Conservation (phyloP, 768 basidiomycete genomes). For the Stropharia rugosoannulata region DNA sequence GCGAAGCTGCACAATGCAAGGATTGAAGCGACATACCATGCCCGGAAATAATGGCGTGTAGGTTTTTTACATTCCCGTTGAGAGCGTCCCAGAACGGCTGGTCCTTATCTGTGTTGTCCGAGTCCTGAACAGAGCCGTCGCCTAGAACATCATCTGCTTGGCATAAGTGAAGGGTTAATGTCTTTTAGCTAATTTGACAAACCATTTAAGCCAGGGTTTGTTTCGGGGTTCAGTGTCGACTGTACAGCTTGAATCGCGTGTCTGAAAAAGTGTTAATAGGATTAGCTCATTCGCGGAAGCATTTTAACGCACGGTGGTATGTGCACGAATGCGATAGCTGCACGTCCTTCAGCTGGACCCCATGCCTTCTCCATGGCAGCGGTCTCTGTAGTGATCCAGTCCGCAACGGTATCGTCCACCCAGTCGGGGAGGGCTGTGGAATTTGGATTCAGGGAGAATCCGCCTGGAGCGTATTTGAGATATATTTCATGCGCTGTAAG, state of each 20-base stretch:
- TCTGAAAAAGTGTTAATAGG: slow-evolving; percentile 16
- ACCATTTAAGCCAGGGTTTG: slow-evolving; percentile 47
- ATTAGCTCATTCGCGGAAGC: neutral
- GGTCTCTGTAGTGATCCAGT: slow-evolving; percentile 59
- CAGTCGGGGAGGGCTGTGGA: slow-evolving; percentile 47
- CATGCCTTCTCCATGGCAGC: slow-evolving; percentile 53
- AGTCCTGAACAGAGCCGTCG: slow-evolving; percentile 62
- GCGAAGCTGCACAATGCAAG: neutral
- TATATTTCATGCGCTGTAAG: neutral
- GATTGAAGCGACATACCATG: slow-evolving; percentile 46
- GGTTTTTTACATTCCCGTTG: slow-evolving; percentile 57
- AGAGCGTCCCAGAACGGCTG: slow-evolving; percentile 62
- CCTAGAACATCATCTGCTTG: slow-evolving; percentile 48
- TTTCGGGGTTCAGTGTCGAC: slow-evolving; percentile 26
- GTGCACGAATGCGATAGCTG: slow-evolving; percentile 70
- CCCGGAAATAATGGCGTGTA: slow-evolving; percentile 68
- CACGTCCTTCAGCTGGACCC: slow-evolving; percentile 52
- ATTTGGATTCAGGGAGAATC: slow-evolving; percentile 43
- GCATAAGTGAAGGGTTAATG: neutral
- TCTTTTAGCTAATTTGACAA: neutral
- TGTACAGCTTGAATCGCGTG: slow-evolving; percentile 39
- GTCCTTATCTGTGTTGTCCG: slow-evolving; percentile 47
- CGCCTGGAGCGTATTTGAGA: slow-evolving; percentile 35
- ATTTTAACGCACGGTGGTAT: slow-evolving; percentile 61
- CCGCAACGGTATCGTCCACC: slow-evolving; percentile 63